Conservation (phyloP, 495 filamentous ascomycete species). For the Schizothecium vesticola region DNA sequence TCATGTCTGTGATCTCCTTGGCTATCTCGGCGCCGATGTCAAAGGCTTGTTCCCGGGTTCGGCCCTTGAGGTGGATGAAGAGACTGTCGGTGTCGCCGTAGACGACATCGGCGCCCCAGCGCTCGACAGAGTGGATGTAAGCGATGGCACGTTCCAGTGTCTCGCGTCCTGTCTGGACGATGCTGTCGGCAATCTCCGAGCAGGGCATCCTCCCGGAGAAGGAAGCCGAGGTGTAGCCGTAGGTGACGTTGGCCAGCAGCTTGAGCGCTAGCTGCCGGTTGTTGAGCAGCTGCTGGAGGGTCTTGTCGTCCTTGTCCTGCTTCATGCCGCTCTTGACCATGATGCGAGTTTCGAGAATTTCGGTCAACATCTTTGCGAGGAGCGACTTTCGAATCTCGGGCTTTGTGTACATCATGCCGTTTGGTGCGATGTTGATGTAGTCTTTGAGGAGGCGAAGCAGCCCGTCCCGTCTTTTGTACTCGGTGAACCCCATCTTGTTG, state of each 20-base stretch:
- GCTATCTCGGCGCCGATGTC: conserved; percentile 90
- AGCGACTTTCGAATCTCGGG: conserved; percentile 80
- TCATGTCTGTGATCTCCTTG: conserved; percentile 80
- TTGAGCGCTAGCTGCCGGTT: conserved; percentile 95
- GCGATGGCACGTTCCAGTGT: conserved; percentile 92
- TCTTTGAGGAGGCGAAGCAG: conserved; percentile 76
- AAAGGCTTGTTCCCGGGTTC: conserved; percentile 82
- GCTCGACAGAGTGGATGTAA: conserved; percentile 77
- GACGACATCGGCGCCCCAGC: conserved; percentile 93
- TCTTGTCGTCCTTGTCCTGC: conserved; percentile 81
- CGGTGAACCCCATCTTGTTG: conserved; percentile 91
- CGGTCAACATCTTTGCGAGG: conserved; percentile 91
- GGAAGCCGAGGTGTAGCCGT: conserved; percentile 93
- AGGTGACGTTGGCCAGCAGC: conserved; percentile 95
- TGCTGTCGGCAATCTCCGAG: conserved; percentile 95
- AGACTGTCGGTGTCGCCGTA: conserved; percentile 97
- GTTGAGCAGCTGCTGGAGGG: conserved; percentile 81
- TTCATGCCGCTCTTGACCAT: conserved; percentile 99
- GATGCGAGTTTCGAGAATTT: conserved; percentile 92
- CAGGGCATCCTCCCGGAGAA: conserved; percentile 98
- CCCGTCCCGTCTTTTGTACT: conserved; percentile 69
- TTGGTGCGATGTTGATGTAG: conserved; percentile 88
- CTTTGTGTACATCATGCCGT: conserved; percentile 94
- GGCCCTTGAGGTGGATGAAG: conserved; percentile 87
- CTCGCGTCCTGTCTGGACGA: conserved; percentile 91